These are phyloP conservation scores for Sphagnum magellanicum DNA, from an alignment of 228 moss, liverwort and hornwort genomes.

Conservation along the genomic window DNA sequence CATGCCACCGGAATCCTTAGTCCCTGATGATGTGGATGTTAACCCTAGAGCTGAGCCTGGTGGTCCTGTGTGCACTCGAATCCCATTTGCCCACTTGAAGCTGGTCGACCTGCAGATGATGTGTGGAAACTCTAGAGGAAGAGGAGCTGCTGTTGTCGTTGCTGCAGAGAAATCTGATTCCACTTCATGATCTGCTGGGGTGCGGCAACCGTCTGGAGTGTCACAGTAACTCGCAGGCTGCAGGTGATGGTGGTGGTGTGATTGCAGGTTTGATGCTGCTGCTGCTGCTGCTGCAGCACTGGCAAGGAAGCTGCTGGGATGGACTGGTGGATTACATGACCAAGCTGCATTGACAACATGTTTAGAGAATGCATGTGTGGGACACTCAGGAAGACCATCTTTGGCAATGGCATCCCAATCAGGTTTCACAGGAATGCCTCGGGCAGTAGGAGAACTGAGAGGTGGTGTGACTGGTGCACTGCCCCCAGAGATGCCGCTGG, in stretches of 20 bases:
- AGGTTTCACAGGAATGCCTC: constrained; percentile 39
- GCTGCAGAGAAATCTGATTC: constrained; percentile 58
- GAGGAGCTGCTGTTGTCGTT: background rate
- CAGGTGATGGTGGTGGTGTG: constrained; percentile 22
- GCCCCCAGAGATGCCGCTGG: background rate
- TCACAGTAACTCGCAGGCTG: constrained; percentile 40
- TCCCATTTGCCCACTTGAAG: constrained; percentile 87
- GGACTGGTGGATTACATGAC: constrained; percentile 38
- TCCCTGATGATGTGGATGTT: constrained; percentile 27
- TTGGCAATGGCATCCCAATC: constrained; percentile 65
- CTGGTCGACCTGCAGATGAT: constrained; percentile 44
- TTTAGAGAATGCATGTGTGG: constrained; percentile 36
- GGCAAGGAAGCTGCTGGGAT: constrained; percentile 20
- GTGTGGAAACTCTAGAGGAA: constrained; percentile 61
- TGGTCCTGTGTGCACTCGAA: constrained; percentile 44
- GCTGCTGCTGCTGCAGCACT: constrained; percentile 44
- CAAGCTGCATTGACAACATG: constrained; percentile 35
- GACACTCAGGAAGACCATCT: constrained; percentile 36
- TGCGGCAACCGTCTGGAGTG: constrained; percentile 71
- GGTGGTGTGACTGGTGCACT: constrained; percentile 52
- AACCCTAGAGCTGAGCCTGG: constrained; percentile 38
- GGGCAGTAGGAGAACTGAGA: constrained; percentile 40
- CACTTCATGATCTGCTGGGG: constrained; percentile 60
- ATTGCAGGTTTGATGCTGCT: constrained; percentile 32
- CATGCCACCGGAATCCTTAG: constrained; percentile 24